A percentile compares a stretch with the other conserved stretches of the same genome.
These are phyloP conservation scores for Russula foetens DNA, from an alignment of 768 basidiomycete genomes.

Conservation along the genomic window DNA sequence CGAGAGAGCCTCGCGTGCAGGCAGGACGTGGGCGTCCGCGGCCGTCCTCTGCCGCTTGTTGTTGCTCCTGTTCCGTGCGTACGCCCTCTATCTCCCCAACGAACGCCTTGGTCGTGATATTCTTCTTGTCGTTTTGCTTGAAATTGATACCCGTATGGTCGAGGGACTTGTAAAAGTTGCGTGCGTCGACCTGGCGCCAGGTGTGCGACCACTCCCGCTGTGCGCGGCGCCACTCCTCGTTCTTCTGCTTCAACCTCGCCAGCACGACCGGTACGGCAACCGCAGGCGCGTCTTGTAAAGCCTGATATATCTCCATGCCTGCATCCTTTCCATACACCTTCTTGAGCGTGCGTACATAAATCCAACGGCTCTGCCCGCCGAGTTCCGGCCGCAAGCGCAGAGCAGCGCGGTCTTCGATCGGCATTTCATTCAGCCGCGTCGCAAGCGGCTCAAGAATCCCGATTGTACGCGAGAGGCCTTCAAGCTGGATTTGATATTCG, in stretches of 20 bases:
- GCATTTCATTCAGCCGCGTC: constrained; percentile 80
- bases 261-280: constrained; percentile 91
- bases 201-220: constrained; percentile 95
- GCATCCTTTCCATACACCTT: constrained; percentile 86
- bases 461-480: constrained; percentile 85
- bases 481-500: constrained; percentile 94
- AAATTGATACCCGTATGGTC: constrained; percentile 94
- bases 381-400: constrained; percentile 84
- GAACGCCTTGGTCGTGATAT: constrained; percentile 76
- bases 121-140: constrained; percentile 95
- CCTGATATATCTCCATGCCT: constrained; percentile 67
- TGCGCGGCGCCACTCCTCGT: constrained; percentile 94
- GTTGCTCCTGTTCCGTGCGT: constrained; percentile 37
- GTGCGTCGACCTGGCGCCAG: constrained; percentile 94
- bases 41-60: constrained; percentile 2
- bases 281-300: constrained; percentile 85
- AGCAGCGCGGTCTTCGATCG: constrained; percentile 69
- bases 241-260: constrained; percentile 80
- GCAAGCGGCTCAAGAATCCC: constrained; percentile 84
- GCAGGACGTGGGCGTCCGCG: constrained; percentile 5
- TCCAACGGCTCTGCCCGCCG: constrained; percentile 77
- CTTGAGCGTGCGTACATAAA: constrained; percentile 91
- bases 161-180: constrained; percentile 96
- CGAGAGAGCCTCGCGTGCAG: constrained; percentile 41
- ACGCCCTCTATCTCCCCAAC: constrained; percentile 69